Conservation (phyloP, 2,329 filamentous ascomycete genomes). For the Rhynchosporium agropyri region DNA sequence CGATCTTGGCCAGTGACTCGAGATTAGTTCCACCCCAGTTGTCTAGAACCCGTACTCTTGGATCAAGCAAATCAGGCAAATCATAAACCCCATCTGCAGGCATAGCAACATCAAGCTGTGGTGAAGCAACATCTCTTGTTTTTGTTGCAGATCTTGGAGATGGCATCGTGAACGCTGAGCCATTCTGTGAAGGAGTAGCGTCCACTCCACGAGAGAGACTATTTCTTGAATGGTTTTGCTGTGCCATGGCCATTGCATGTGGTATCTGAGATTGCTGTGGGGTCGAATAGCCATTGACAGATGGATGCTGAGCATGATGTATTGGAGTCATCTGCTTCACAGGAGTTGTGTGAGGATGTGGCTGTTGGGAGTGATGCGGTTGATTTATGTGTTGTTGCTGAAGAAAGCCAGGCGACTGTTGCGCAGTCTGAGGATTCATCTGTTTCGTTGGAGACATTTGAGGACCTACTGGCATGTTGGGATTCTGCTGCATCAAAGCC, state of each 20-base stretch:
- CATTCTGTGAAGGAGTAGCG: conserved; percentile 41
- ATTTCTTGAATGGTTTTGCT: conserved; percentile 52
- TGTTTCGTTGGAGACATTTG: conserved; percentile 46
- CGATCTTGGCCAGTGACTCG: conserved; percentile 61
- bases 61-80: conserved; percentile 50
- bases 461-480: conserved; percentile 44
- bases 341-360: conserved; percentile 49
- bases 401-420: conserved; percentile 58
- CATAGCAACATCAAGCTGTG: conserved; percentile 27
- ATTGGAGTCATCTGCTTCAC: conserved; percentile 50
- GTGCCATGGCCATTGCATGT: conserved; percentile 45
- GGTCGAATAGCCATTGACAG: conserved; percentile 54
- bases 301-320: conserved; percentile 49
- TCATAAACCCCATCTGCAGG: conserved; percentile 32
- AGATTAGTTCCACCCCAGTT: conserved; percentile 75
- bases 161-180: conserved; percentile 48
- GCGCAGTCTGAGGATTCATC: conserved; percentile 51
- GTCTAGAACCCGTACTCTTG: conserved; percentile 56
- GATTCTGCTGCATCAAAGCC: conserved; percentile 37
- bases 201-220: conserved; percentile 57
- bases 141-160: conserved; percentile 48
- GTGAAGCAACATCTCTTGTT: conserved; percentile 31
- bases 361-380: conserved; percentile 48
- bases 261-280: conserved; percentile 48
- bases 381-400: conserved; percentile 50